Evolutionary conservation across 202 grass and related monocot genomes (phyloP).

Genomic region (Zoysia matrella): DNA sequence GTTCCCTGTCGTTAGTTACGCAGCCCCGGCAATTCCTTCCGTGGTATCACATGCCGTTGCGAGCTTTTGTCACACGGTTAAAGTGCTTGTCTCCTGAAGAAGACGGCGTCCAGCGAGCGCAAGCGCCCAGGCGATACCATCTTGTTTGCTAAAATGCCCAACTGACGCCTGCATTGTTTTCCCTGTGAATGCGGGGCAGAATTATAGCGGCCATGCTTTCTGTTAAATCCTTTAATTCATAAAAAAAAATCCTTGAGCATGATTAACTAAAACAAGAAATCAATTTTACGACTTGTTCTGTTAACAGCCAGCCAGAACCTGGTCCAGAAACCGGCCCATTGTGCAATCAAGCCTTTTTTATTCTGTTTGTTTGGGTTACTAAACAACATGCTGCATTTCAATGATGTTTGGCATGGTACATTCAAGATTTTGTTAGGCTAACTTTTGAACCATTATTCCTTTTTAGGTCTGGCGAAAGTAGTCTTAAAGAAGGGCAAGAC

Average conservation of each 20-base stretch:
- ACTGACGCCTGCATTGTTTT: slow-evolving; percentile 7
- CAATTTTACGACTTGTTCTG: neutral
- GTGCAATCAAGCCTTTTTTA: neutral
- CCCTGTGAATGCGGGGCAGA: neutral
- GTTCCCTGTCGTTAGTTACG: neutral
- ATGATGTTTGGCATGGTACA: neutral
- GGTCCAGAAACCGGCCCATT: neutral
- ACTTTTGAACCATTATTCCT: neutral
- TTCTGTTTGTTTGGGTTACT: slow-evolving; percentile 11
- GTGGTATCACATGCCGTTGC: neutral
- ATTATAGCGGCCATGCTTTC: neutral
- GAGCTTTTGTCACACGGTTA: neutral
- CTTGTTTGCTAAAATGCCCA: slow-evolving; percentile 59
- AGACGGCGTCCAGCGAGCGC: neutral
- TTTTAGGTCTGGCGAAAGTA: slow-evolving; percentile 83
- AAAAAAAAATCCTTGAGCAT: neutral
- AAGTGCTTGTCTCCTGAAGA: neutral
- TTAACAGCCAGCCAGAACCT: neutral
- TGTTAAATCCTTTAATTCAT: slow-evolving; percentile 4
- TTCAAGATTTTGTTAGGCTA: slow-evolving; percentile 19
- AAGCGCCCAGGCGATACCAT: neutral
- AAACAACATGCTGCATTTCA: neutral
- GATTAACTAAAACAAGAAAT: neutral
- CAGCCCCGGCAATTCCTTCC: neutral
- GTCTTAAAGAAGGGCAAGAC: slow-evolving; percentile 94